phyloP scores from a whole-genome alignment of 345 rosid genomes.

The Brassica rapa region DNA sequence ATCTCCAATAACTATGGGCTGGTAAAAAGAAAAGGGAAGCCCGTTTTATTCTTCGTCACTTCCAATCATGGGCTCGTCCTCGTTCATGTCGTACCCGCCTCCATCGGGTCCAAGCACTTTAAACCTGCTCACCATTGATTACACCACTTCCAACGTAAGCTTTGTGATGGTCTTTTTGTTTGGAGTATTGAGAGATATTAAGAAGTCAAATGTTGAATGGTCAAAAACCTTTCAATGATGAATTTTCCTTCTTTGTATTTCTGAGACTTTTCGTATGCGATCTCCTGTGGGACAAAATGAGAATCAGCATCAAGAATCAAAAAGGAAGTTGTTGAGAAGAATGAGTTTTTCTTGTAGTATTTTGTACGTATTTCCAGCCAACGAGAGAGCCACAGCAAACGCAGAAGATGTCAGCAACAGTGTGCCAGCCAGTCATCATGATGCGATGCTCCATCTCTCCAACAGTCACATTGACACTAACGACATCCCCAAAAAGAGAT shows the following conservation, averaged over 20 bases:
- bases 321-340: slow-evolving; percentile 7
- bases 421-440: slow-evolving; percentile 83
- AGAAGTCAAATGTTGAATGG: slow-evolving; percentile 2
- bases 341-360: not conserved
- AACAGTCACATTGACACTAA: slow-evolving; percentile 63
- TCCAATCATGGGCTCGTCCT: slow-evolving; percentile 49
- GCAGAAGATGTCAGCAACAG: slow-evolving; percentile 80
- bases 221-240: slow-evolving; percentile 64
- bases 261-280: slow-evolving; percentile 58
- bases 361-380: slow-evolving; percentile 85
- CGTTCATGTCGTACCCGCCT: slow-evolving; percentile 41
- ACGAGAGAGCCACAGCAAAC: slow-evolving; percentile 76
- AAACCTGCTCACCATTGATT: slow-evolving; percentile 51
- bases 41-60: slow-evolving; percentile 56
- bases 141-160: slow-evolving; percentile 7
- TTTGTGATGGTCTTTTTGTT: not conserved
- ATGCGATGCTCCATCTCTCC: slow-evolving; percentile 66
- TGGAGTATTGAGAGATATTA: not conserved
- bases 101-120: slow-evolving; percentile 71
- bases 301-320: slow-evolving; percentile 6
- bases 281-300: slow-evolving; percentile 42
- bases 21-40: not conserved
- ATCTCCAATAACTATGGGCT: slow-evolving; percentile 2
- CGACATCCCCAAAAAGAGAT: not conserved
- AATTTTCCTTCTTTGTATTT: slow-evolving; percentile 85